Percentiles rank a stretch among this genome's conserved stretches.
Evolutionary conservation across 2,329 filamentous ascomycete genomes (phyloP).

Genomic region (Sordariomycetes sp.): DNA sequence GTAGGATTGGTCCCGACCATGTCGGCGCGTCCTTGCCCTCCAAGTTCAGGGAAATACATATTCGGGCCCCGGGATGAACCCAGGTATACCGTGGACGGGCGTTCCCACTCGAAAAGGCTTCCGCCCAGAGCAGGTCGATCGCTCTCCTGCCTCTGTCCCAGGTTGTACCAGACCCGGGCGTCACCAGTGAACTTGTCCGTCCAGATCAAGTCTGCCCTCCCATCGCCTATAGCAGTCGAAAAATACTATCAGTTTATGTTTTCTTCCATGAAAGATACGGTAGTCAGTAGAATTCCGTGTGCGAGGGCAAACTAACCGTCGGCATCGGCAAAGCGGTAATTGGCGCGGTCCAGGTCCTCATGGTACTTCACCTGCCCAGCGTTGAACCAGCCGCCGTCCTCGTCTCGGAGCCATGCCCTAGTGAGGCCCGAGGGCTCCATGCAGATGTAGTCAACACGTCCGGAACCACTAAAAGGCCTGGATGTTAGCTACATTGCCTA

Average conservation of each 20-base stretch:
- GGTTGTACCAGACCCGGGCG: conserved; percentile 19
- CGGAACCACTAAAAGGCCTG: conserved; percentile 11
- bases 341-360: conserved; percentile 20
- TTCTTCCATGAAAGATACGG: too few relatives aligned
- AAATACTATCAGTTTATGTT: too few relatives aligned
- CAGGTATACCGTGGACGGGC: neutral
- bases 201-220: conserved; percentile 21
- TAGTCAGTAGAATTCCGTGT: too few relatives aligned
- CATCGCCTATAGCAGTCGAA: conserved; percentile 5
- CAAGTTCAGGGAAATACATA: conserved; percentile 14
- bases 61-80: conserved; percentile 8
- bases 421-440: conserved; percentile 15
- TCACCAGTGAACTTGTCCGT: conserved; percentile 23
- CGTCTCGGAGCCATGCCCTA: conserved; percentile 13
- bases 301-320: conserved; percentile 16
- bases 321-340: conserved; percentile 24
- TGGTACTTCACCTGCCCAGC: conserved; percentile 17
- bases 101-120: conserved; percentile 4
- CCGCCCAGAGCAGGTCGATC: neutral
- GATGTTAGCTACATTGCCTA: too few relatives aligned
- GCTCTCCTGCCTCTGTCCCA: conserved; percentile 6
- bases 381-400: conserved; percentile 7
- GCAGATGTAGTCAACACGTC: conserved; percentile 20
- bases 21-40: conserved; percentile 15
- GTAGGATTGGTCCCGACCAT: conserved; percentile 8